Conservation (phyloP, 768 basidiomycete genomes). For the Leccinum truebloodii region DNA sequence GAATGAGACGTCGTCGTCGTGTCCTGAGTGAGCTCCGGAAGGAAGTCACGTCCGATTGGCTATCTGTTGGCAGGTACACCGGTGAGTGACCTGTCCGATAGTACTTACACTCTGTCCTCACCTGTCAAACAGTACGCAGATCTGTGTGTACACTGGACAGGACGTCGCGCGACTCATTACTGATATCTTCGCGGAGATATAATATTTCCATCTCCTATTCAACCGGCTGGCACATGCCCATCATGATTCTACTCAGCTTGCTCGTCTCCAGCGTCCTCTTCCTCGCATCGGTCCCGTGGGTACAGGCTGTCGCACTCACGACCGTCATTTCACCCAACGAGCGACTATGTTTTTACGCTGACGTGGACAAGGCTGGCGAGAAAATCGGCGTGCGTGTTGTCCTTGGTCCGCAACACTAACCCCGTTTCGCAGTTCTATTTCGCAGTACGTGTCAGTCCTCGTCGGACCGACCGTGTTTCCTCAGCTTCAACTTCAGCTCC, state of each 20-base stretch:
- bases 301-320: slow-evolving; percentile 68
- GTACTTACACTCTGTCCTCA: slow-evolving; percentile 3
- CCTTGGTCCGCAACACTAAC: slow-evolving; percentile 9
- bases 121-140: slow-evolving; percentile 19
- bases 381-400: slow-evolving; percentile 74
- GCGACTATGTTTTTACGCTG: slow-evolving; percentile 90
- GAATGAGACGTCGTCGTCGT: not conserved
- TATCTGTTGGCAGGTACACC: too few relatives aligned
- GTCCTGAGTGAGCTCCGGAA: slow-evolving; percentile 2
- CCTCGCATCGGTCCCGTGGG: slow-evolving; percentile 35
- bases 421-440: slow-evolving; percentile 78
- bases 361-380: slow-evolving; percentile 93
- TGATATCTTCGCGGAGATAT: slow-evolving; percentile 11
- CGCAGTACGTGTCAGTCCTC: slow-evolving; percentile 58
- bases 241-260: slow-evolving; percentile 26
- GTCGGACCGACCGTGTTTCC: not conserved
- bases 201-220: slow-evolving; percentile 16
- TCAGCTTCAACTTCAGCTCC: slow-evolving; percentile 54
- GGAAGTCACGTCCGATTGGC: not conserved
- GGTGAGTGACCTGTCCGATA: not conserved
- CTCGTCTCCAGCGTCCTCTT: slow-evolving; percentile 28
- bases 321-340: slow-evolving; percentile 79
- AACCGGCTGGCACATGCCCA: slow-evolving; percentile 19
- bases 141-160: not conserved
- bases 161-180: not conserved